A percentile compares a stretch with the other conserved stretches of the same genome.
phyloP scores from a whole-genome alignment of 2,329 filamentous ascomycete genomes.

The Monosporascus sp. region DNA sequence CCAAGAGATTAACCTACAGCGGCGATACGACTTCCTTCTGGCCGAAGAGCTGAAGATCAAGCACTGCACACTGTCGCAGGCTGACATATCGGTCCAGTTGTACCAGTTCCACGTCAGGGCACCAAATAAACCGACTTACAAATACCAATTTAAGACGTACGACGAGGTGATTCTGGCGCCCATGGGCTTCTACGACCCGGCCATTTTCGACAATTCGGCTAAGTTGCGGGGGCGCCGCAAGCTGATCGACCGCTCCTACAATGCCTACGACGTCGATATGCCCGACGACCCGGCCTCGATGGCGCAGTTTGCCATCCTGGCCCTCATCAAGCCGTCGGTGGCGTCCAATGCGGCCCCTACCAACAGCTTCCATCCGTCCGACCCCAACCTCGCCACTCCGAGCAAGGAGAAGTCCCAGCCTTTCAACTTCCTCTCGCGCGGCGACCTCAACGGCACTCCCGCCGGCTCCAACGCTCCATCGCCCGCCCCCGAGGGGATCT shows the following conservation, averaged over 20 bases:
- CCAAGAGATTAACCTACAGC: slow-evolving; percentile 82
- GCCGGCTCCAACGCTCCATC: slow-evolving; percentile 82
- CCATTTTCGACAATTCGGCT: slow-evolving; percentile 74
- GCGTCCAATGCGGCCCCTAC: slow-evolving; percentile 28
- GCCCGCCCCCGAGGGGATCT: slow-evolving; percentile 70
- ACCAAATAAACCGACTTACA: slow-evolving; percentile 80
- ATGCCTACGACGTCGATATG: slow-evolving; percentile 81
- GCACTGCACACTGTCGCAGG: slow-evolving; percentile 85
- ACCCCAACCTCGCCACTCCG: slow-evolving; percentile 50
- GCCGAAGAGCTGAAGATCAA: slow-evolving; percentile 95
- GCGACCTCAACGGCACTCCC: slow-evolving; percentile 70
- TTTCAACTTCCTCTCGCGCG: slow-evolving; percentile 64
- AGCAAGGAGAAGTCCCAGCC: slow-evolving; percentile 60
- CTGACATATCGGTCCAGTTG: slow-evolving; percentile 80
- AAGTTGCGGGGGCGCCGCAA: slow-evolving; percentile 78
- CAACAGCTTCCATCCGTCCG: slow-evolving; percentile 36
- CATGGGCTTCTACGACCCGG: slow-evolving; percentile 88
- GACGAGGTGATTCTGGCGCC: slow-evolving; percentile 93
- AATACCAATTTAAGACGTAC: slow-evolving; percentile 95
- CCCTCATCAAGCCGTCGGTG: slow-evolving; percentile 55
- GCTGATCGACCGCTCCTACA: slow-evolving; percentile 80
- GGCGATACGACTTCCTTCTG: slow-evolving; percentile 86
- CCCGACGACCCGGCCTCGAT: slow-evolving; percentile 85
- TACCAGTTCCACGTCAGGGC: slow-evolving; percentile 88
- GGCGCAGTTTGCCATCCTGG: slow-evolving; percentile 68